Evolutionary conservation across 2,329 filamentous ascomycete species (phyloP), one percentile per base, ranked within the genome.

Genomic region (Chaetomiaceae sp.): DNA sequence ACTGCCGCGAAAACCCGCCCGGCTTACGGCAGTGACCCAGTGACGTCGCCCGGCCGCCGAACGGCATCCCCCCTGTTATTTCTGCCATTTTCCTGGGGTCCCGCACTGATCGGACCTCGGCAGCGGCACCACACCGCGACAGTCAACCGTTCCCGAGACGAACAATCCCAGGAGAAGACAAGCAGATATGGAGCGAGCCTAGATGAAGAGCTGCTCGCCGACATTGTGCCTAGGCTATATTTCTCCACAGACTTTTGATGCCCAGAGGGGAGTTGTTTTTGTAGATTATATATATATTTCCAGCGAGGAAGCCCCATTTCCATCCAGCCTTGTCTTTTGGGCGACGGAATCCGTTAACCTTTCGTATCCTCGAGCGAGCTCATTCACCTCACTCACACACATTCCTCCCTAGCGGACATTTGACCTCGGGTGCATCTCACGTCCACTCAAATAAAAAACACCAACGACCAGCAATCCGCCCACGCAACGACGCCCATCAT

Each of bases 41-140:
- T 57, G 55, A 57, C 55, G 55, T 57, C 55, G 55, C 55, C 23
- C 25, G 35, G 42, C 25, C 34, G 34, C 16, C 27, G 20, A 25
- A 19, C 43, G 19, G n/a, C 35, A 25, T 23, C 34, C 33, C 50
- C 12, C 43, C 20, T 48, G 40, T 23, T 38, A 42, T 49, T 27
- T 27, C 25, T 27, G 25, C 25, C 25, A 6, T 7, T 27, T 51
- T 35, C 38, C 30, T 30, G 33, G 51, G 39, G 54, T 58, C 54
- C 54, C 56, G 49, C 56, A 53, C 47, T 42, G 25, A 58, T 55
- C 56, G 56, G 56, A 58, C 56, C 56, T 58, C 56, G 56, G 56
- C 51, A 58, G 56, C 54, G 33, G 47, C 52, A 45, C n/a, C n/a
- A 31, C 16, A 39, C 25, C 25, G 25, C 25, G 10, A 27, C 25